These are phyloP conservation scores for Ascochyta lentis DNA, from an alignment of 2,329 filamentous ascomycete species.

Conservation along the genomic window DNA sequence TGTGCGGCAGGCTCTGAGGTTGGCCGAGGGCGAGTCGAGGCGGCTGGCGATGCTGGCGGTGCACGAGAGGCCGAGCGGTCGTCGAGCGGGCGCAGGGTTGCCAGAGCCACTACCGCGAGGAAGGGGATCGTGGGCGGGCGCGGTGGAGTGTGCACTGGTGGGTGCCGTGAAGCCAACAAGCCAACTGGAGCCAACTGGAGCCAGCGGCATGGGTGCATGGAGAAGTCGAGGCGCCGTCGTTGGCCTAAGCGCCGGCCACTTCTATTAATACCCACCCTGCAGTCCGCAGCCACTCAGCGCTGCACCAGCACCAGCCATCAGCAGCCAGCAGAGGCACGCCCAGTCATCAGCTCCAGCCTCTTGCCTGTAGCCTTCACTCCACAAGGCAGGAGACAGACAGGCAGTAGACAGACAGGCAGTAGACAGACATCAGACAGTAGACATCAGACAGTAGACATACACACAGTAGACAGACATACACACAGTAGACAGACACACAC, in stretches of 20 bases:
- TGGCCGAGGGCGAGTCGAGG: not conserved
- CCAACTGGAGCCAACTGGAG: not conserved
- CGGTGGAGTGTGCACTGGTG: slow-evolving; percentile 5
- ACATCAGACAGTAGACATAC: too few relatives aligned
- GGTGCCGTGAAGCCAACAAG: not conserved
- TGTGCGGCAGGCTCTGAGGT: slow-evolving; percentile 1
- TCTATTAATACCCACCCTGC: slow-evolving; percentile 4
- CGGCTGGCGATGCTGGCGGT: not conserved
- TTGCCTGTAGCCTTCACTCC: not conserved
- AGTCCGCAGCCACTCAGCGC: slow-evolving; percentile 6
- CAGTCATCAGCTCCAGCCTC: not conserved
- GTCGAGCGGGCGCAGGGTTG: slow-evolving; percentile 5
- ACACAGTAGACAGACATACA: too few relatives aligned
- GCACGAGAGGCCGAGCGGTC: not conserved
- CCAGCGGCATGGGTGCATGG: slow-evolving; percentile 1
- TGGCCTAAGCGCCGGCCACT: not conserved
- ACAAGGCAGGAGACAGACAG: too few relatives aligned
- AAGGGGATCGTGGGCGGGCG: slow-evolving; percentile 10
- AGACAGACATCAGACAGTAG: too few relatives aligned
- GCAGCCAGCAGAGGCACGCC: not conserved
- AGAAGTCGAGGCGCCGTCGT: slow-evolving; percentile 5
- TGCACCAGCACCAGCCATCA: slow-evolving; percentile 4
- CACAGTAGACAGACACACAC: too few relatives aligned
- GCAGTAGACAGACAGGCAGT: too few relatives aligned
- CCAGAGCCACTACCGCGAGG: slow-evolving; percentile 9